Percentiles rank a stretch among this genome's conserved stretches.
Conservation (phyloP, 2,329 filamentous ascomycete genomes). For the Teratosphaeria pseudoeucalypti region DNA sequence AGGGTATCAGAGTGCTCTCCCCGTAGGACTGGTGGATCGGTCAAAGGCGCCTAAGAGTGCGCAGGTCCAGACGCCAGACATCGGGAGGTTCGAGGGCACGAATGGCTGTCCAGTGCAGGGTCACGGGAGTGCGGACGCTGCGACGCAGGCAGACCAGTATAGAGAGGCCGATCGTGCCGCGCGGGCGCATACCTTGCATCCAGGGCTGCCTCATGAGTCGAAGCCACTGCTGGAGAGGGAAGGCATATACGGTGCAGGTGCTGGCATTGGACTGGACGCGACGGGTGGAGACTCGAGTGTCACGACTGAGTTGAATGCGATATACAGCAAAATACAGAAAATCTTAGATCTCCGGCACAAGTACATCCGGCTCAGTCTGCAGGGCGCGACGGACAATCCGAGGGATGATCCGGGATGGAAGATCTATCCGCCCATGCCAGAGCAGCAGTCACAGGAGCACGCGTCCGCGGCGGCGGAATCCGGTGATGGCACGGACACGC, state of each 20-base stretch:
- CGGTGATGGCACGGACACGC: constrained; percentile 9
- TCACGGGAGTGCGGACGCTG: not conserved
- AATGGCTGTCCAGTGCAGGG: constrained; percentile 5
- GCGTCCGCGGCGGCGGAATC: constrained; percentile 11
- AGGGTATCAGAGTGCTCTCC: constrained; percentile 26
- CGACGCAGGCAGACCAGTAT: constrained; percentile 16
- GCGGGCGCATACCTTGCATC: constrained; percentile 41
- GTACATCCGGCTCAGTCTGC: constrained; percentile 77
- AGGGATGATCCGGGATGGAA: constrained; percentile 74
- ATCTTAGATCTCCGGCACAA: constrained; percentile 81
- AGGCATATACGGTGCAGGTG: constrained; percentile 48
- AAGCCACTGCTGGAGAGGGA: constrained; percentile 45
- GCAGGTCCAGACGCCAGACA: constrained; percentile 21
- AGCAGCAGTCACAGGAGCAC: constrained; percentile 67
- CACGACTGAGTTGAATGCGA: constrained; percentile 70
- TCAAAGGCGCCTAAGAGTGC: constrained; percentile 21
- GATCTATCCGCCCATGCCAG: constrained; percentile 84
- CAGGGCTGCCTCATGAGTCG: constrained; percentile 43
- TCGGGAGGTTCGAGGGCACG: constrained; percentile 19
- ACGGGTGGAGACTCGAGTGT: constrained; percentile 63
- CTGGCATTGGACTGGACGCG: constrained; percentile 52
- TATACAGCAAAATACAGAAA: constrained; percentile 83
- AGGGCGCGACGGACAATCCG: constrained; percentile 74
- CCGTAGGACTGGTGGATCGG: constrained; percentile 25
- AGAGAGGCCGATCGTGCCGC: constrained; percentile 40